These are phyloP conservation scores for Arthrobotrys sinensis DNA, from an alignment of 2,329 filamentous ascomycete genomes.

Conservation along the genomic window DNA sequence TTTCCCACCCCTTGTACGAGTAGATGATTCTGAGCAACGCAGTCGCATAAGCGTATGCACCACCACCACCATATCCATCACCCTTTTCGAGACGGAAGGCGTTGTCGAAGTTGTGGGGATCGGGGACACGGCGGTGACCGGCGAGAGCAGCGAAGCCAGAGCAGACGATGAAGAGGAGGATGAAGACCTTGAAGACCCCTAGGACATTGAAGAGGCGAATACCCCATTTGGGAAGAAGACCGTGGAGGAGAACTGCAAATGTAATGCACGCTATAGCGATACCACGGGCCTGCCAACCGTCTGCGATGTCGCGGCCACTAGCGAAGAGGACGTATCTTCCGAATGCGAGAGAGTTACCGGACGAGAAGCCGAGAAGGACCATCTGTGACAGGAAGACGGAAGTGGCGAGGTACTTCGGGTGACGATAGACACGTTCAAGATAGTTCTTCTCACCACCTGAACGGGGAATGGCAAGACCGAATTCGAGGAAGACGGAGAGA, in stretches of 20 bases:
- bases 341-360: constrained; percentile 74
- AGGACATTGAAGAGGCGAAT: constrained; percentile 75
- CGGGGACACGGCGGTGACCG: constrained; percentile 70
- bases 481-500: constrained; percentile 76
- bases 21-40: constrained; percentile 75
- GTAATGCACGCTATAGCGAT: constrained; percentile 73
- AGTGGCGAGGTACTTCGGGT: constrained; percentile 74
- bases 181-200: constrained; percentile 75
- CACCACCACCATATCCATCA: constrained; percentile 69
- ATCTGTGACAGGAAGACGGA: constrained; percentile 76
- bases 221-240: constrained; percentile 73
- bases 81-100: constrained; percentile 71
- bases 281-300: constrained; percentile 74
- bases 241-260: constrained; percentile 73
- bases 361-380: constrained; percentile 75
- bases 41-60: constrained; percentile 73
- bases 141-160: constrained; percentile 74
- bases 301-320: constrained; percentile 69
- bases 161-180: constrained; percentile 76
- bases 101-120: constrained; percentile 74
- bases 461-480: constrained; percentile 75
- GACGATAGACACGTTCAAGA: constrained; percentile 75
- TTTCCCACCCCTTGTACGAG: constrained; percentile 77
- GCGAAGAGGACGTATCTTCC: constrained; percentile 74
- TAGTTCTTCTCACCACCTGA: constrained; percentile 79